Percentiles rank a stretch among this genome's conserved stretches.
phyloP scores from a whole-genome alignment of 306 rosid species.

The Mucuna pruriens region DNA sequence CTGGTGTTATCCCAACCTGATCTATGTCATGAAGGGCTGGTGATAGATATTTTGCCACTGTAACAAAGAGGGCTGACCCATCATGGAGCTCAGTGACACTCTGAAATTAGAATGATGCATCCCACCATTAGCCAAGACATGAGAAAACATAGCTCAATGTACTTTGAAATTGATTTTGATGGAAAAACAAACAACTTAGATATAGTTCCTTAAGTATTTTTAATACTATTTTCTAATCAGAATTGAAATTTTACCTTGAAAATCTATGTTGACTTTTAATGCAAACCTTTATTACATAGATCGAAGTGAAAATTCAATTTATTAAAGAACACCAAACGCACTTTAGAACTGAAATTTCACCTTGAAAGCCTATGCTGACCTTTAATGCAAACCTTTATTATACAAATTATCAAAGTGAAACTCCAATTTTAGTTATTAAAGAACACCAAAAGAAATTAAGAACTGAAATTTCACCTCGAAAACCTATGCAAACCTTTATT shows the following conservation, averaged over 20 bases:
- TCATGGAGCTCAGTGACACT: conserved; percentile 94
- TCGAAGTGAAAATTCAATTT: too few species aligned
- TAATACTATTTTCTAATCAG: background rate
- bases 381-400: too few species aligned
- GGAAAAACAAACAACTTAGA: conserved; percentile 18
- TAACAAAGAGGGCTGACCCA: conserved; percentile 91
- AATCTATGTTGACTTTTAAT: too few species aligned
- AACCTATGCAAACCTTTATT: background rate
- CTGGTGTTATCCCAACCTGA: conserved; percentile 90
- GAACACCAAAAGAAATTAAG: too few species aligned
- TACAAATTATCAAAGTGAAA: too few species aligned
- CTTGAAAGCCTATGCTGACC: too few species aligned
- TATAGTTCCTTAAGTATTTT: background rate
- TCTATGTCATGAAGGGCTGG: conserved; percentile 95
- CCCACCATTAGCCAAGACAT: background rate
- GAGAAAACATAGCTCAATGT: background rate
- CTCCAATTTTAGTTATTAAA: too few species aligned
- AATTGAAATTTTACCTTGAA: too few species aligned
- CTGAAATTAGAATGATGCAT: conserved; percentile 49
- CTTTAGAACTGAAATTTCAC: too few species aligned
- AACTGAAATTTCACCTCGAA: background rate
- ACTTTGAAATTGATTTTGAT: background rate
- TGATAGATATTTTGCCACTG: conserved; percentile 91
- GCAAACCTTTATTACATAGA: too few species aligned
- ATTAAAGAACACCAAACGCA: too few species aligned